Percentiles rank a stretch among this genome's conserved stretches.
Evolutionary conservation across 1,284 basidiomycete species (phyloP).

Genomic region (Cryptococcus sp.): DNA sequence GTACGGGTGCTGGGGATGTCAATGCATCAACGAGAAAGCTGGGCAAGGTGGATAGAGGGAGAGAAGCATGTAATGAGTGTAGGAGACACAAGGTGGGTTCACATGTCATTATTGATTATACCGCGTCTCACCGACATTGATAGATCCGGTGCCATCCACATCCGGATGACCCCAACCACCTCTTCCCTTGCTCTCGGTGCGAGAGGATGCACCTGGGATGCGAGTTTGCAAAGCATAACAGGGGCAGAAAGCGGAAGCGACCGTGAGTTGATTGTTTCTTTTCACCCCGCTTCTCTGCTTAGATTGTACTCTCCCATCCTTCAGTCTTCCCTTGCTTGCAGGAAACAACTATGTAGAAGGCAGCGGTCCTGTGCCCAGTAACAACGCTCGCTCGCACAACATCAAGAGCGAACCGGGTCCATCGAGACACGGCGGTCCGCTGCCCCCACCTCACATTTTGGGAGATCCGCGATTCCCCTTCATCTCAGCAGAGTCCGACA

Average conservation of each 20-base stretch:
- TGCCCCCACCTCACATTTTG: conserved; percentile 4
- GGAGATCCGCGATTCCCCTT: conserved; percentile 22
- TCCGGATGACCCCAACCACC: conserved; percentile 34
- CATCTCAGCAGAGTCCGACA: conserved; percentile 14
- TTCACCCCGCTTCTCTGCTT: not conserved
- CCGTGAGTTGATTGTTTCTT: conserved; percentile 21
- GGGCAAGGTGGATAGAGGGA: conserved; percentile 33
- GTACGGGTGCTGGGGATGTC: not conserved
- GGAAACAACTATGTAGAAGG: conserved; percentile 1
- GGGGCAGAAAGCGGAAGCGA: conserved; percentile 35
- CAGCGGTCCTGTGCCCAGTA: not conserved
- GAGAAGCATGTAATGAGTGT: conserved; percentile 39
- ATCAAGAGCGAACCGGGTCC: not conserved
- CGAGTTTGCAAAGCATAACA: conserved; percentile 39
- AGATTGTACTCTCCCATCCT: not conserved
- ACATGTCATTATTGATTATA: not conserved
- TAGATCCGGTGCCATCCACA: conserved; percentile 41
- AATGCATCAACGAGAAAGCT: conserved; percentile 15
- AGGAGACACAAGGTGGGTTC: conserved; percentile 33
- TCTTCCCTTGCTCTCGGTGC: conserved; percentile 33
- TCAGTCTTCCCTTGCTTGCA: conserved; percentile 12
- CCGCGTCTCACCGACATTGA: no score
- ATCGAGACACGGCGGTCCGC: not conserved
- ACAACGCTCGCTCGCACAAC: no score
- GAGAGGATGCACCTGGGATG: conserved; percentile 33